Evolutionary conservation across 108 stramenopile genomes (phyloP).

Genomic region (Craspedostauros australis): DNA sequence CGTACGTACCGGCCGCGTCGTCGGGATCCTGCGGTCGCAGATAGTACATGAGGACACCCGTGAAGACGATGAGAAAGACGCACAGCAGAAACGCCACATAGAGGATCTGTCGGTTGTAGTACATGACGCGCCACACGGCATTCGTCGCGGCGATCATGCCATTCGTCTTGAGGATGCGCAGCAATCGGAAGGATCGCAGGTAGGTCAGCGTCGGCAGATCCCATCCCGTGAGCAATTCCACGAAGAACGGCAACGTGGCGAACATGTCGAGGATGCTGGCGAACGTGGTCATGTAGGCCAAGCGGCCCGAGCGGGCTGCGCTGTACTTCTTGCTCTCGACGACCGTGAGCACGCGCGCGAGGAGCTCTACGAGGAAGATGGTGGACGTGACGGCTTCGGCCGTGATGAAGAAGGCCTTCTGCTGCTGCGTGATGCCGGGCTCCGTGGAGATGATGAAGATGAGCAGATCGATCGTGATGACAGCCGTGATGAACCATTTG

Average conservation of each 20-base stretch:
- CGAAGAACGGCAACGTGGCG: slow-evolving; percentile 60
- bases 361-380: slow-evolving; percentile 59
- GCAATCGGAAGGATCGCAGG: slow-evolving; percentile 55
- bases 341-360: slow-evolving; percentile 35
- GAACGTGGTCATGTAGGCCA: slow-evolving; percentile 28
- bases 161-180: slow-evolving; percentile 57
- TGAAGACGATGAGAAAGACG: slow-evolving; percentile 46
- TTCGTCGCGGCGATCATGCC: slow-evolving; percentile 41
- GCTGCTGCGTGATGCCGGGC: background rate
- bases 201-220: slow-evolving; percentile 51
- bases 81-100: slow-evolving; percentile 43
- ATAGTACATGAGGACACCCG: slow-evolving; percentile 60
- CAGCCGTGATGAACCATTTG: slow-evolving; percentile 44
- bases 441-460: slow-evolving; percentile 53
- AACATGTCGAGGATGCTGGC: slow-evolving; percentile 47
- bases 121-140: slow-evolving; percentile 47
- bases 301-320: slow-evolving; percentile 36
- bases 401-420: slow-evolving; percentile 15
- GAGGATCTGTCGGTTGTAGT: slow-evolving; percentile 64
- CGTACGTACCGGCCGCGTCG: too few species aligned
- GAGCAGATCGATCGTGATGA: slow-evolving; percentile 48
- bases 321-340: slow-evolving; percentile 41
- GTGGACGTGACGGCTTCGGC: slow-evolving; percentile 42
- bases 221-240: slow-evolving; percentile 35
- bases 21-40: slow-evolving; percentile 38